Conservation (phyloP, 352 stramenopile genomes). For the Phytophthora multivora region DNA sequence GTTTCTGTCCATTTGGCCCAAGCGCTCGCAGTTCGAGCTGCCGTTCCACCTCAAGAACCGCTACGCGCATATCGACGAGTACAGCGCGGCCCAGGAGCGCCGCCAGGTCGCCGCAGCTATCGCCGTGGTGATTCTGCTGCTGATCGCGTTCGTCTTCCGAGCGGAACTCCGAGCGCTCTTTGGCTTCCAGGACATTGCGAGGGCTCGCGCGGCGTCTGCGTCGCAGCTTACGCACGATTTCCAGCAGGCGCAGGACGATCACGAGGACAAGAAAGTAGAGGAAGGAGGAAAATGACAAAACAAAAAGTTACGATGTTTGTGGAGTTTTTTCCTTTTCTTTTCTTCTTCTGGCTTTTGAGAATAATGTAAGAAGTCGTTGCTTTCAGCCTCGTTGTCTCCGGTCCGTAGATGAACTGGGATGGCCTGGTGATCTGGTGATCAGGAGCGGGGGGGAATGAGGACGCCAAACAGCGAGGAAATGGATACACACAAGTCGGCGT, state of each 20-base stretch:
- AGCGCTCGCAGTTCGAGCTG: constrained; percentile 92
- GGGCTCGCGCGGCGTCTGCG: constrained; percentile 63
- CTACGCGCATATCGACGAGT: constrained; percentile 86
- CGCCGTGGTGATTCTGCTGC: constrained; percentile 36
- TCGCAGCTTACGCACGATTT: constrained; percentile 64
- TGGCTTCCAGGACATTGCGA: constrained; percentile 72
- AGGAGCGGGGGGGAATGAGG: not conserved
- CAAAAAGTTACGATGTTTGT: constrained; percentile 18
- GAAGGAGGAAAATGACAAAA: constrained; percentile 15
- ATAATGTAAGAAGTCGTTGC: constrained; percentile 24
- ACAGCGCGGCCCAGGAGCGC: constrained; percentile 52
- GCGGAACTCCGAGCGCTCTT: constrained; percentile 57
- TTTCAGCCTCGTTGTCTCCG: too few species aligned
- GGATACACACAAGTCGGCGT: constrained; percentile 30
- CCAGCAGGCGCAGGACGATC: constrained; percentile 34
- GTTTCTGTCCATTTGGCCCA: constrained; percentile 93
- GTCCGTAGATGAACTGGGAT: not conserved
- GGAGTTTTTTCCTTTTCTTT: too few species aligned
- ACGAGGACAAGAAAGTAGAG: constrained; percentile 14
- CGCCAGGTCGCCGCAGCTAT: constrained; percentile 46
- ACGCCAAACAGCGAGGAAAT: constrained; percentile 13
- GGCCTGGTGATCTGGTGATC: not conserved
- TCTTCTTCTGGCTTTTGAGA: constrained; percentile 17
- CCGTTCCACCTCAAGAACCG: constrained; percentile 87
- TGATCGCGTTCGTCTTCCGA: constrained; percentile 62